phyloP scores from a whole-genome alignment of 805 yeast species.

The Cyberlindnera suaveolens region DNA sequence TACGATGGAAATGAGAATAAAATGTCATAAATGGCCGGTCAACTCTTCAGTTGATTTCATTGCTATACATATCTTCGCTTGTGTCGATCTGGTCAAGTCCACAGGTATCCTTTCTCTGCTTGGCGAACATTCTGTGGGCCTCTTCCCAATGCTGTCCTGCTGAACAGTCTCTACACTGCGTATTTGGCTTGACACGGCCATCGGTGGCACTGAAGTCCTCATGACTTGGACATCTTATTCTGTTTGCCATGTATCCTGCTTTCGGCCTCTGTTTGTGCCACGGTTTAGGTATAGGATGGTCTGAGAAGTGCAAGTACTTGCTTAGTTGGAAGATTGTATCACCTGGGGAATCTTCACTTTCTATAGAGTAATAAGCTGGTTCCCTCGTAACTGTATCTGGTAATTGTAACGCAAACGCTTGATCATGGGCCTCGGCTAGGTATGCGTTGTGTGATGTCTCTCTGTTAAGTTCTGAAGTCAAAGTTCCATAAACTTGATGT shows the following conservation, averaged over 20 bases:
- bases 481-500: slow-evolving; percentile 42
- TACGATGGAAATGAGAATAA: no score
- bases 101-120: slow-evolving; percentile 19
- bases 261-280: slow-evolving; percentile 33
- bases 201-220: slow-evolving; percentile 10
- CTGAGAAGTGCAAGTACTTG: slow-evolving; percentile 56
- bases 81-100: slow-evolving; percentile 15
- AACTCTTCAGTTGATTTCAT: slow-evolving; percentile 12
- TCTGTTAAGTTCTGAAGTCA: slow-evolving; percentile 42
- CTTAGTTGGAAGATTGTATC: slow-evolving; percentile 23
- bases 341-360: slow-evolving; percentile 11
- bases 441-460: slow-evolving; percentile 34
- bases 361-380: slow-evolving; percentile 15
- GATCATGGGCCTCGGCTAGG: slow-evolving; percentile 38
- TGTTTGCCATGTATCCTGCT: slow-evolving; percentile 9
- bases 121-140: slow-evolving; percentile 10
- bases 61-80: slow-evolving; percentile 15
- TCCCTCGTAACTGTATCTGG: slow-evolving; percentile 6
- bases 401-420: slow-evolving; percentile 26
- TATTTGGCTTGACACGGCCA: slow-evolving; percentile 7
- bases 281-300: slow-evolving; percentile 61
- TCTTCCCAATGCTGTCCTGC: slow-evolving; percentile 20
- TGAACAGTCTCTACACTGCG: slow-evolving; percentile 13
- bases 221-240: slow-evolving; percentile 15
- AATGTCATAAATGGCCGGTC: no score